Conservation (phyloP, 371 early-diverging fungal genomes). For the Mucor saturninus region DNA sequence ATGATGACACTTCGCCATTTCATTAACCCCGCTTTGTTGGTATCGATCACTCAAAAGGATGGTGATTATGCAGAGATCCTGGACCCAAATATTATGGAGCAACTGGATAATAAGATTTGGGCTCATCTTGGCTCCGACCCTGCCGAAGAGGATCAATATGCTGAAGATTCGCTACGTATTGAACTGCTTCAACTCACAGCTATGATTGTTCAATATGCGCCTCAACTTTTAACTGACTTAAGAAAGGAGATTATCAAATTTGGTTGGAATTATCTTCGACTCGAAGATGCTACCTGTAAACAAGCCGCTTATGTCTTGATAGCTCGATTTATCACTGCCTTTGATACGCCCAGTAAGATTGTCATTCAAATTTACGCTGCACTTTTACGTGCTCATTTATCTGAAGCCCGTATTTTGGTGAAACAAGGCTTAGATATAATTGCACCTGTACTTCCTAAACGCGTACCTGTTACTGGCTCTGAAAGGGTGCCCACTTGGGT, state of each 20-base stretch:
- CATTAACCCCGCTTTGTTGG: slow-evolving; percentile 80
- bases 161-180: slow-evolving; percentile 79
- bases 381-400: slow-evolving; percentile 84
- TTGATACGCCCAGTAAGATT: slow-evolving; percentile 92
- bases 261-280: slow-evolving; percentile 89
- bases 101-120: slow-evolving; percentile 76
- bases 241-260: slow-evolving; percentile 94
- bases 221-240: slow-evolving; percentile 73
- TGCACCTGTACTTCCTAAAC: slow-evolving; percentile 85
- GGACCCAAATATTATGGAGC: slow-evolving; percentile 68
- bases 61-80: slow-evolving; percentile 60
- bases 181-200: slow-evolving; percentile 93
- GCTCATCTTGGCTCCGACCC: slow-evolving; percentile 61
- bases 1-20: slow-evolving; percentile 75
- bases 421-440: slow-evolving; percentile 94
- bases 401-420: slow-evolving; percentile 83
- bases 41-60: slow-evolving; percentile 57
- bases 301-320: slow-evolving; percentile 94
- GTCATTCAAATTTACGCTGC: slow-evolving; percentile 91
- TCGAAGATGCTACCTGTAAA: slow-evolving; percentile 93
- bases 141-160: slow-evolving; percentile 55
- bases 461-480: slow-evolving; percentile 56
- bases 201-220: slow-evolving; percentile 84
- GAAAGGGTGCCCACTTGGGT: slow-evolving; percentile 83
- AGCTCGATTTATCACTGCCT: slow-evolving; percentile 89